Base-by-base conservation (phyloP, 2,329 filamentous ascomycete species). In the Tothia fuscella region DNA sequence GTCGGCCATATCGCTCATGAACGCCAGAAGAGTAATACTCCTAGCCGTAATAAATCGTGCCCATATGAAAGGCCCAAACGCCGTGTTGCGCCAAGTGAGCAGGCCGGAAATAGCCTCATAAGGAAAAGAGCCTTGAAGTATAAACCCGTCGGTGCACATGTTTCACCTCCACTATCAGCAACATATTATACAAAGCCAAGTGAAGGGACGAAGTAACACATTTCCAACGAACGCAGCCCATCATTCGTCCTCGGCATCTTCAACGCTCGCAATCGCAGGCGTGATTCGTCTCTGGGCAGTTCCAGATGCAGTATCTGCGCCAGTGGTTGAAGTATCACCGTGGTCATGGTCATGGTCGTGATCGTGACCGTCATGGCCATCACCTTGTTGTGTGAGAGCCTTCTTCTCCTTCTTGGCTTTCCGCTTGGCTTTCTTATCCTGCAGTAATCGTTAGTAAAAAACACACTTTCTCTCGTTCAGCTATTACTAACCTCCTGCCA, bases 401-500 rank as follows among this genome's bases (percentile, higher is more conserved):
- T 42, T 45, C 38, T 50, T 49, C 12, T 36, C 49, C 37, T 47
- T 60, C 57, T 26, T 57, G 51, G 4, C 53, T 24, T 26, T 54
- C 38, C 60, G 60, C 45, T 56, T 57, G 37, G 28, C 41, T 28
- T 43, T 44, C 16, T 16, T 24, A 28, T 38, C 35, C 37, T 44
- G 28, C n/a, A 19, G 19, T n/a, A 13, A 22, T 34, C 6, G 21
- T 28, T 7, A 24, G 33, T 19, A 38, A 19, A 6, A 13, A 20
- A 3, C 22, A n/a, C 4, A 5, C 12, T 5, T 28, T 17, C 56
- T 51, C 44, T 57, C 58, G 50, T 63, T 65, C 29, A 57, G 56
- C n/a, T 52, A 43, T 20, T 30, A 14, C 17, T 28, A 4, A 31
- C 86, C 76, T 94, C 88, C 61, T 98, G 91, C 91, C 91, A 98